These are phyloP conservation scores for Populus alba DNA, from an alignment of 345 rosid genomes.

Conservation along the genomic window DNA sequence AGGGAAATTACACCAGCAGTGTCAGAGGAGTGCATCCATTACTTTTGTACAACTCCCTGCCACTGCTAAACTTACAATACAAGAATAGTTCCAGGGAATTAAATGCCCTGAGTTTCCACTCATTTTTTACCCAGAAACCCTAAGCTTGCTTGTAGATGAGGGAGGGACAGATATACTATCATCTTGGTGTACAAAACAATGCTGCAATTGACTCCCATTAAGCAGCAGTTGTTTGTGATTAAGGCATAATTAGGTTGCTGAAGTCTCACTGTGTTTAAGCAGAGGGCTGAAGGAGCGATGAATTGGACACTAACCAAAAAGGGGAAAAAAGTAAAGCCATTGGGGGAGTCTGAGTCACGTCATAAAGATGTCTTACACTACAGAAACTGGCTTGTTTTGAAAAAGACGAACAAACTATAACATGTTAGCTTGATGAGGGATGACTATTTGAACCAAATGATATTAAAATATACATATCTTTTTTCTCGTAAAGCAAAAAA, in stretches of 20 bases:
- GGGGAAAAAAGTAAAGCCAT: background rate
- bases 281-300: background rate
- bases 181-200: background rate
- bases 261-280: background rate
- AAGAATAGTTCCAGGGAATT: conserved; percentile 36
- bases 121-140: background rate
- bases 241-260: background rate
- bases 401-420: conserved; percentile 12
- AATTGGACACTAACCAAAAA: background rate
- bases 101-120: conserved; percentile 9
- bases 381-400: background rate
- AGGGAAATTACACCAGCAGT: conserved; percentile 24
- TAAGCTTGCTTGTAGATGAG: background rate
- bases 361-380: background rate
- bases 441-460: background rate
- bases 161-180: background rate
- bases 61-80: conserved; percentile 30
- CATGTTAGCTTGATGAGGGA: background rate
- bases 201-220: background rate
- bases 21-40: conserved; percentile 21
- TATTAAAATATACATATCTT: background rate
- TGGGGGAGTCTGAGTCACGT: background rate
- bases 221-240: background rate
- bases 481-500: background rate
- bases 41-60: conserved; percentile 28